Base-by-base conservation (phyloP, 805 yeast species). In the Groenewaldozyma salmanticensis region DNA sequence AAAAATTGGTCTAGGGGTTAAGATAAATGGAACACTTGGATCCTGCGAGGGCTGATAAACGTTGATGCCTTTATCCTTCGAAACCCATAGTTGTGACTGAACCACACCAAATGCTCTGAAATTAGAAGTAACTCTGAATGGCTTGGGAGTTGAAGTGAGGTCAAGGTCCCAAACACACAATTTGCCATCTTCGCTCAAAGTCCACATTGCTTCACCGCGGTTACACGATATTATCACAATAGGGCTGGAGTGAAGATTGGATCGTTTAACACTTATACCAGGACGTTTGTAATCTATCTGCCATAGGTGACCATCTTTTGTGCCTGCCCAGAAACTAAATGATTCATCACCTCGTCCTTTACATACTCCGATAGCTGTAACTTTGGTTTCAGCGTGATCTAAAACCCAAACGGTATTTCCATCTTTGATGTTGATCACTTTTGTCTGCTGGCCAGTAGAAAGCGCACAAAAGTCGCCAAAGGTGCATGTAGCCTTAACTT, bases 121-220 rank as follows among this genome's bases (percentile, higher is more conserved):
- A 13, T 53, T 47, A 9, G 57, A 50, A 5, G 58, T 49, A 5
- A 57, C 51, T 13, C 61, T 45, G 32, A 49, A 50, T 2, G 62
- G 41, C 38, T 44, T 50, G 3, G 65, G 62, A 18, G 49, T 42
- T 3, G 40, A 47, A 18, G 47, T 42, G 13, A 57, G 27, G n/a
- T 43, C 46, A 6, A 45, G 45, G 17, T 44, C 48, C 70, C 70
- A 65, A 1, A 59, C 43, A 38, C 56, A 55, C 1, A 63, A 38
- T 33, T 58, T 53, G 2, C 70, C 68, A 19, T 61, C 65, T 2
- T 57, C 62, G 33, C 65, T 64, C 19, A 65, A 31, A 2, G 65
- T 57, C 56, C 64, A 57, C 38, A 59, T 44, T 9, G 45, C 54
- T 21, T 42, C 33, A 33, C 44, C 47, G 13, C 20, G 20, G n/a